A percentile compares a stretch with the other conserved stretches of the same genome.
Conservation (phyloP, 78 protist genomes). For the Speleostelium caveatum region DNA sequence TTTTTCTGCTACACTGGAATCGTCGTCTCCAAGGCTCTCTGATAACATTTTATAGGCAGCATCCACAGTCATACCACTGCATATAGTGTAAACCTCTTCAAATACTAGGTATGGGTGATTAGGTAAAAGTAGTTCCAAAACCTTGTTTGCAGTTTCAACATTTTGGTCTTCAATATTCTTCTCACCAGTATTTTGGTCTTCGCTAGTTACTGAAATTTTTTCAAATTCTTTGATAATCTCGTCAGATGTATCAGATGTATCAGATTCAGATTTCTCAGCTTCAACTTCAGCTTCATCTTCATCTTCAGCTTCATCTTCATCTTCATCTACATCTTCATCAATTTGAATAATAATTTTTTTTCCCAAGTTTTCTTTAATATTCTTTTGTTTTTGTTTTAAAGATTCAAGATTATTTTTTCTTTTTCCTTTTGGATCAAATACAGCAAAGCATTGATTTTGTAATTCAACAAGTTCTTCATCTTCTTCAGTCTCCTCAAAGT, state of each 20-base stretch:
- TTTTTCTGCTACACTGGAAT: background rate
- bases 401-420: background rate
- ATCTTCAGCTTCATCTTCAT: background rate
- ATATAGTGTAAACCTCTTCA: conserved; percentile 9
- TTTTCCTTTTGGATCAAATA: background rate
- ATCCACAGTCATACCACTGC: background rate
- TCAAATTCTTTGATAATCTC: background rate
- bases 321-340: background rate
- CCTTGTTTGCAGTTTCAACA: background rate
- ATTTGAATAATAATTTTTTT: background rate
- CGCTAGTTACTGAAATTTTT: background rate
- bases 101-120: conserved; percentile 3
- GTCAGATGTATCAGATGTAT: conserved; percentile 6
- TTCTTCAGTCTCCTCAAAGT: background rate
- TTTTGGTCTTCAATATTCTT: background rate
- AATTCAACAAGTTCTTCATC: background rate
- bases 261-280: conserved; percentile 8
- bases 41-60: background rate
- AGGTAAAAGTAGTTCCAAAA: conserved; percentile 1
- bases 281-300: conserved; percentile 15
- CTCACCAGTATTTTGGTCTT: background rate
- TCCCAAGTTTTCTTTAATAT: background rate
- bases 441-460: background rate
- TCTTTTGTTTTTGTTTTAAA: background rate
- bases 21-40: background rate